Conservation (phyloP, 306 rosid genomes). For the Dicorynia guianensis region DNA sequence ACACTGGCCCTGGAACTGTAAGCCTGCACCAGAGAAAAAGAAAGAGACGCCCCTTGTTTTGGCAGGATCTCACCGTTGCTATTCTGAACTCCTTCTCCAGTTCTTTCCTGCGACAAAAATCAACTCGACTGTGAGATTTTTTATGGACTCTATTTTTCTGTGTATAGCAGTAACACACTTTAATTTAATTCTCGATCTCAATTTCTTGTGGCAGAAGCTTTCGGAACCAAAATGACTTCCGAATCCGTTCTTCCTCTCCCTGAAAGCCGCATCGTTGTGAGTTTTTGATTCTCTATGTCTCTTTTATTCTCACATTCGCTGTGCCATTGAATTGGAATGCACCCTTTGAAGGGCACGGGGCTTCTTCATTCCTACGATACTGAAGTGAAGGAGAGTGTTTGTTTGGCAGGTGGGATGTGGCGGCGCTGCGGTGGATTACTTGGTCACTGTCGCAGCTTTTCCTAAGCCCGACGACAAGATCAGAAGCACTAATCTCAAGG, state of each 20-base stretch:
- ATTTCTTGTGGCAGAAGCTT: conserved; percentile 27
- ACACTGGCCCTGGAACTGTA: too few species aligned
- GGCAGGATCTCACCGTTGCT: not conserved
- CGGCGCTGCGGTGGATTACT: conserved; percentile 57
- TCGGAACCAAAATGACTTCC: conserved; percentile 57
- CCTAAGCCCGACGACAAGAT: conserved; percentile 84
- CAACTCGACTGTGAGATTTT: not conserved
- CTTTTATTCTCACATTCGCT: not conserved
- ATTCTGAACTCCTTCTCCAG: not conserved
- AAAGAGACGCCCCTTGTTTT: too few species aligned
- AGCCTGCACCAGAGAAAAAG: too few species aligned
- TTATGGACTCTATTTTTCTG: too few species aligned
- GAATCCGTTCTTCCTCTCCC: conserved; percentile 54
- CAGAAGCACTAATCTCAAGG: conserved; percentile 77
- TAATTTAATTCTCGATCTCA: not conserved
- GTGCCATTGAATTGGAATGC: too few species aligned
- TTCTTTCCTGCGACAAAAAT: not conserved
- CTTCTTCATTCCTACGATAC: too few species aligned
- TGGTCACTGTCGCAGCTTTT: conserved; percentile 69
- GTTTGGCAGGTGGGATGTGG: conserved; percentile 82
- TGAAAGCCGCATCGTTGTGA: conserved; percentile 61
- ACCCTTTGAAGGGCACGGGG: too few species aligned
- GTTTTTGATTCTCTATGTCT: conserved; percentile 39
- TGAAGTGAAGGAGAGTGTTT: not conserved
- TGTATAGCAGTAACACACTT: too few species aligned